Evolutionary conservation across 225 moss, liverwort and hornwort species (phyloP), one percentile per base, ranked within the genome.

Genomic region (Sphagnum contortum): DNA sequence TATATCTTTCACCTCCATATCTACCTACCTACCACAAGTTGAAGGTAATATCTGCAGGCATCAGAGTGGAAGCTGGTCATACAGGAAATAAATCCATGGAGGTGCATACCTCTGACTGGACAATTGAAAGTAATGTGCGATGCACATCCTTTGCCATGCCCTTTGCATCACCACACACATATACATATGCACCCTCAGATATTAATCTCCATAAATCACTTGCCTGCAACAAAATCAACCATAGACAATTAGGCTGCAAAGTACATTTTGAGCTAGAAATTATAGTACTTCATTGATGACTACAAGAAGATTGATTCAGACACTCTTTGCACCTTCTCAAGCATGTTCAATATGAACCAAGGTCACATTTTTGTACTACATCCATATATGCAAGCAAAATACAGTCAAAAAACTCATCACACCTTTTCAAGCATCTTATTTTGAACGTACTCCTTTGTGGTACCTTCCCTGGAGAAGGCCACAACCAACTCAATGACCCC

Each of bases 111-210:
- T 89, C 81, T 74, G 88, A 80, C 65, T 90, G 81, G 55, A 96
- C 80, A 45, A 96, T 82, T 6, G 69, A 70, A 48, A 79, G 80
- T 57, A 96, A 48, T 62, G 77, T 77, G 53, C 81, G 72, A 71
- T 96, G 87, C 58, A 96, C 96, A 76, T 96, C 96, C 70, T 81
- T 92, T 7, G 96, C 96, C 96, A 86, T 96, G 59, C 90, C 90
- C 77, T 96, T 96, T 9, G 96, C 96, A 65, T 96, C 96, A 9
- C 96, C 96, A 9, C 96, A 96, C 12, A 96, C 92, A 59, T 96
- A 96, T 45, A 96, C 10, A 48, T 92, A 89, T 0, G 81, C 96
- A 9, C 92, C 92, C 3, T 50, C 73, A 12, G 74, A 78, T 4
- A 96, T 63, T 5, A 81, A 67, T 9, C 61, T 74, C 92, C 90